Conservation (phyloP, 1,139 yeast species). For the Sugiyamaella neomexicana region DNA sequence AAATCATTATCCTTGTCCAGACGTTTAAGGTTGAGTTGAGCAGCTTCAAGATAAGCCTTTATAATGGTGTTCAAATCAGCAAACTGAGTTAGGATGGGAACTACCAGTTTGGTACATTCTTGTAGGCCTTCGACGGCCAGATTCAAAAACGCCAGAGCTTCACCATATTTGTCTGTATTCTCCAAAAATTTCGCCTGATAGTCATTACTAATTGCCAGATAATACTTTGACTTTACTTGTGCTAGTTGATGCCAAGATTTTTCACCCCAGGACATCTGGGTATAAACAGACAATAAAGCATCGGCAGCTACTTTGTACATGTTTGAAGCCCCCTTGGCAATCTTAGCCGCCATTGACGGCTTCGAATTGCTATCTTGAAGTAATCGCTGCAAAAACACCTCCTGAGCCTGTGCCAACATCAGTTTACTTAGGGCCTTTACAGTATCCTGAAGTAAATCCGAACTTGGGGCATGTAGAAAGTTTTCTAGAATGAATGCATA, state of each 20-base stretch:
- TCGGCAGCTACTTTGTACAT: slow-evolving; percentile 57
- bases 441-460: slow-evolving; percentile 71
- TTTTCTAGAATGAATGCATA: slow-evolving; percentile 71
- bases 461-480: slow-evolving; percentile 86
- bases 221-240: slow-evolving; percentile 48
- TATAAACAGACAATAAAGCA: slow-evolving; percentile 46
- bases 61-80: slow-evolving; percentile 27
- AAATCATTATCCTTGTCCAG: slow-evolving; percentile 83
- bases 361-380: slow-evolving; percentile 46
- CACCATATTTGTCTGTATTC: slow-evolving; percentile 61
- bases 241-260: slow-evolving; percentile 49
- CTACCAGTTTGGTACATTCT: slow-evolving; percentile 31
- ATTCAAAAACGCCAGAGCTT: slow-evolving; percentile 67
- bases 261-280: slow-evolving; percentile 56
- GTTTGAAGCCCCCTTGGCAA: slow-evolving; percentile 62
- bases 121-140: slow-evolving; percentile 44
- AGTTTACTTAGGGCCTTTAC: slow-evolving; percentile 63
- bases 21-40: slow-evolving; percentile 48
- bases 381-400: slow-evolving; percentile 68
- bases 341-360: slow-evolving; percentile 68
- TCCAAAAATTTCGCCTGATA: slow-evolving; percentile 56
- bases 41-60: slow-evolving; percentile 35
- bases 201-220: slow-evolving; percentile 51
- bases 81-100: slow-evolving; percentile 13
- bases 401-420: slow-evolving; percentile 87